These are phyloP conservation scores for Ganoderma leucocontextum DNA, from an alignment of 1,284 basidiomycete genomes.

Conservation along the genomic window DNA sequence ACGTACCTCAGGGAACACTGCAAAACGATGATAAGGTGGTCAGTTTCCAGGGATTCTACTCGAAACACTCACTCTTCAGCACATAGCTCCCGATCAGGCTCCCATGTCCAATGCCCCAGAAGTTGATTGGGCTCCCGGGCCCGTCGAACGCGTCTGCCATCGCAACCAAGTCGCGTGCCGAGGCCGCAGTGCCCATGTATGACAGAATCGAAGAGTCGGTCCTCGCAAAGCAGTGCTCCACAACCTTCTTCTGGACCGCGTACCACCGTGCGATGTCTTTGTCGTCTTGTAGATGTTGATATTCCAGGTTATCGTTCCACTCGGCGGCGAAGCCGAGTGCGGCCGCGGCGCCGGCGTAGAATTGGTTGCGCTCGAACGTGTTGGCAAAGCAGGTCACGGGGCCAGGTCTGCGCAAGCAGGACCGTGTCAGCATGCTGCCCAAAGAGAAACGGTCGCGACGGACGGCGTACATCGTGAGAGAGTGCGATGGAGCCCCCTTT, in stretches of 20 bases:
- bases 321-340: conserved; percentile 5
- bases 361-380: conserved; percentile 1
- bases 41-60: neutral
- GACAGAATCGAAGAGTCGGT: conserved; percentile 8
- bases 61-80: conserved; percentile 21
- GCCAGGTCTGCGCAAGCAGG: conserved; percentile 11
- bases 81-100: conserved; percentile 25
- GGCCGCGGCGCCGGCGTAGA: conserved; percentile 1
- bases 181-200: conserved; percentile 29
- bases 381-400: conserved; percentile 14
- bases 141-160: conserved; percentile 29
- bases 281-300: neutral
- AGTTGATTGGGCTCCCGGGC: conserved; percentile 22
- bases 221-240: conserved; percentile 7
- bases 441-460: too few relatives aligned
- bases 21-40: neutral
- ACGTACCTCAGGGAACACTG: conserved; percentile 27
- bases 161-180: conserved; percentile 23
- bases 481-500: neutral
- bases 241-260: conserved; percentile 12
- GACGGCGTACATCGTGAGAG: conserved; percentile 15
- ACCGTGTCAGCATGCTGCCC: neutral
- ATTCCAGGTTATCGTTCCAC: neutral
- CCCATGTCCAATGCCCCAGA: conserved; percentile 24
- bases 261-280: conserved; percentile 5